A percentile compares a stretch with the other conserved stretches of the same genome.
These are phyloP conservation scores for Microbotryum scabiosae DNA, from an alignment of 1,284 basidiomycete species.

Conservation along the genomic window DNA sequence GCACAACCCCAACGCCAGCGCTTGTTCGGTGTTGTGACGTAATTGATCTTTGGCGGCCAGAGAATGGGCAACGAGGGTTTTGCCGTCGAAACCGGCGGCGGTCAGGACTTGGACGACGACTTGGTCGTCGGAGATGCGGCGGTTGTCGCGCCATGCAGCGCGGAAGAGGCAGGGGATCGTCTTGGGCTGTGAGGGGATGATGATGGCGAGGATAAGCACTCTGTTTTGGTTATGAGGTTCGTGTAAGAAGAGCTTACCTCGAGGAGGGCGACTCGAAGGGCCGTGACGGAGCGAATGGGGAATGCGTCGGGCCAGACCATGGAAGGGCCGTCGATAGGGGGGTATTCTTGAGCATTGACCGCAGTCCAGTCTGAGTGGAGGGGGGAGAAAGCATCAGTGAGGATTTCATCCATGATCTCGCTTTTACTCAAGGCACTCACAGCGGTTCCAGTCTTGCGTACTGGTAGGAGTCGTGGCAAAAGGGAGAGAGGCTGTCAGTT, in stretches of 20 bases:
- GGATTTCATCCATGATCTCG: too few relatives aligned
- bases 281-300: conserved; percentile 5
- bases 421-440: too few relatives aligned
- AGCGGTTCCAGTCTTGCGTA: too few relatives aligned
- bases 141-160: conserved; percentile 10
- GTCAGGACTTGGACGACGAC: conserved; percentile 3
- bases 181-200: too few relatives aligned
- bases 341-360: conserved; percentile 9
- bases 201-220: too few relatives aligned
- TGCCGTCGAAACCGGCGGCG: conserved; percentile 6
- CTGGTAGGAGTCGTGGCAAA: too few relatives aligned
- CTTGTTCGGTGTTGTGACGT: conserved; percentile 8
- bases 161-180: not conserved
- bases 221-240: too few relatives aligned
- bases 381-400: too few relatives aligned
- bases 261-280: conserved; percentile 2
- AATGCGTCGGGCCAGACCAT: conserved; percentile 5
- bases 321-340: not conserved
- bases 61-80: not conserved
- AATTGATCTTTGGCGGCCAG: conserved; percentile 1
- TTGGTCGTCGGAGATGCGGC: conserved; percentile 7
- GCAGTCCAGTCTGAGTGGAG: not conserved
- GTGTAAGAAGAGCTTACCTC: not conserved
- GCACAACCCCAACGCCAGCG: conserved; percentile 3
- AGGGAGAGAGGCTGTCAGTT: too few relatives aligned